These are phyloP conservation scores for Uronychia setigera DNA, from an alignment of 73 alveolate genomes.

Conservation along the genomic window DNA sequence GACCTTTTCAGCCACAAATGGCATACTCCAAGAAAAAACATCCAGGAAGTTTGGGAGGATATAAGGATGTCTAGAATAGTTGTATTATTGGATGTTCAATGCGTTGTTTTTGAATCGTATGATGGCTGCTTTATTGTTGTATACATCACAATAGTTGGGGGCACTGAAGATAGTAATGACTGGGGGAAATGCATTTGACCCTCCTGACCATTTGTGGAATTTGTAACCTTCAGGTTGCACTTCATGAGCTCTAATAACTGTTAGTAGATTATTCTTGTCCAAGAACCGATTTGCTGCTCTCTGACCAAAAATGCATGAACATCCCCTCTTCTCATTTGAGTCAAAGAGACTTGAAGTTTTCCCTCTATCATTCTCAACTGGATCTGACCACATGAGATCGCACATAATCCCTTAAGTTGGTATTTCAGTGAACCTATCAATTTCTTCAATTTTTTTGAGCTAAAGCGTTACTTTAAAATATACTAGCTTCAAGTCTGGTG, in stretches of 20 bases:
- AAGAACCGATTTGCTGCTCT: conserved; percentile 52
- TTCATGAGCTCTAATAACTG: conserved; percentile 81
- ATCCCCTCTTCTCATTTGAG: conserved; percentile 48
- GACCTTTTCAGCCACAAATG: conserved; percentile 81
- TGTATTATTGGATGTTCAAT: conserved; percentile 70
- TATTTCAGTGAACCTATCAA: conserved; percentile 57
- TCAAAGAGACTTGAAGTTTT: conserved; percentile 20
- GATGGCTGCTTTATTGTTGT: conserved; percentile 84
- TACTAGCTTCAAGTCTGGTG: conserved; percentile 54
- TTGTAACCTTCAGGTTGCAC: conserved; percentile 81
- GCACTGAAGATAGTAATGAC: conserved; percentile 86
- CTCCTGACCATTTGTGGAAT: conserved; percentile 78
- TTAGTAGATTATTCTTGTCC: conserved; percentile 38
- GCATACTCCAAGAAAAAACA: conserved; percentile 81
- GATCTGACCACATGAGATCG: conserved; percentile 79
- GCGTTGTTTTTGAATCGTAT: conserved; percentile 66
- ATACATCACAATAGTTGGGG: conserved; percentile 85
- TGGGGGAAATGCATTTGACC: conserved; percentile 72
- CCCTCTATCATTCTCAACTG: conserved; percentile 70
- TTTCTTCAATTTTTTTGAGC: conserved; percentile 23
- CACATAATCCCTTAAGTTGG: conserved; percentile 61
- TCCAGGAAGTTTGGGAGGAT: conserved; percentile 82
- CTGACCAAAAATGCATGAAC: conserved; percentile 48
- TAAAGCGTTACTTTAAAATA: neutral
- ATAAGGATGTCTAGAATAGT: conserved; percentile 73